Conservation (phyloP, 768 basidiomycete genomes). For the Zangia roseola region DNA sequence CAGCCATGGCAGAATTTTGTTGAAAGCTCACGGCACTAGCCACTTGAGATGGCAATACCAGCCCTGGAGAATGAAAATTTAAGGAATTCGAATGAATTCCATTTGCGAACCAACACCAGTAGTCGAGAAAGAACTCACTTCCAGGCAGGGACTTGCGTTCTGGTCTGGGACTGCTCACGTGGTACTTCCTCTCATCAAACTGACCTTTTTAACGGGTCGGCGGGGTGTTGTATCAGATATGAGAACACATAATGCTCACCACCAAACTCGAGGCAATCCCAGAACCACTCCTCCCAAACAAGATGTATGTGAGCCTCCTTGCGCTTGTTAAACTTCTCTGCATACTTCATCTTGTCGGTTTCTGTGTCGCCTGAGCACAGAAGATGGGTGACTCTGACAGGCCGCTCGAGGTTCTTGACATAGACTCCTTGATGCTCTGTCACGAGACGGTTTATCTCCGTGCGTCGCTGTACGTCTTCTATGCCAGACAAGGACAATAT, state of each 20-base stretch:
- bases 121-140: conserved; percentile 12
- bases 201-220: conserved; percentile 40
- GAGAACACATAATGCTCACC: conserved; percentile 38
- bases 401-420: conserved; percentile 72
- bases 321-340: conserved; percentile 66
- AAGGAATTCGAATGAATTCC: neutral
- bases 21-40: conserved; percentile 17
- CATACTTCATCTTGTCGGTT: conserved; percentile 76
- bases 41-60: conserved; percentile 7
- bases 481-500: conserved; percentile 76
- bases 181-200: conserved; percentile 63
- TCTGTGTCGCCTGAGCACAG: conserved; percentile 68
- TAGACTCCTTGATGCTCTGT: conserved; percentile 64
- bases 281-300: conserved; percentile 97
- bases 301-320: conserved; percentile 74
- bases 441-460: conserved; percentile 62
- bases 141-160: conserved; percentile 42
- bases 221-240: neutral
- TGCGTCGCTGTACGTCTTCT: conserved; percentile 56
- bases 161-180: conserved; percentile 58
- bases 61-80: conserved; percentile 9
- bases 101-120: neutral
- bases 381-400: conserved; percentile 81
- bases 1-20: conserved; percentile 9
- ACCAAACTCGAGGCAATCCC: conserved; percentile 82